These are phyloP conservation scores for Tolypocladium sp. DNA, from an alignment of 2,329 filamentous ascomycete species.

Conservation along the genomic window DNA sequence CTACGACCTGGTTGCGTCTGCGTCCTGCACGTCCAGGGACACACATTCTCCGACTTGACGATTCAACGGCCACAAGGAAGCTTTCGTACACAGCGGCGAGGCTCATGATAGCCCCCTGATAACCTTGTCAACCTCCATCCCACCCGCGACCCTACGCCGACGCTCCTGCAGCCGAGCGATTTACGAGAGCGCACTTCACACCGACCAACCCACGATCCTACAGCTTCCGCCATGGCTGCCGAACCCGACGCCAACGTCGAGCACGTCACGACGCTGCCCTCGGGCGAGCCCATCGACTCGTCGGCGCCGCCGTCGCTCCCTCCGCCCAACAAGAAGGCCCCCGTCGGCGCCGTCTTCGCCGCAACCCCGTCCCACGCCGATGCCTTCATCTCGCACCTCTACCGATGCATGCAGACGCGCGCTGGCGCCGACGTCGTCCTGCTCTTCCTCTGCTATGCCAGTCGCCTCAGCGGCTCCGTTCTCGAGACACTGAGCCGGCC, in stretches of 20 bases:
- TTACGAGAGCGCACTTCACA: background rate
- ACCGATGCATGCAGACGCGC: slow-evolving; percentile 58
- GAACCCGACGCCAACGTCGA: slow-evolving; percentile 3
- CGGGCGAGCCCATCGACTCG: slow-evolving; percentile 5
- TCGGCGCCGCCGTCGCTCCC: slow-evolving; percentile 4
- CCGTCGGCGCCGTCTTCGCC: slow-evolving; percentile 6
- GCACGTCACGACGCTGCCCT: slow-evolving; percentile 7
- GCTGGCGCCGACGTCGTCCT: slow-evolving; percentile 62
- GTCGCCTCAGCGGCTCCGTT: slow-evolving; percentile 43
- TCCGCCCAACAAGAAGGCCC: slow-evolving; percentile 4
- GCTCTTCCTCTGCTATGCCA: slow-evolving; percentile 58
- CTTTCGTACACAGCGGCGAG: background rate
- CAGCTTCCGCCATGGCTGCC: background rate
- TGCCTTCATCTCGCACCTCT: slow-evolving; percentile 44
- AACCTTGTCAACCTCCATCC: background rate
- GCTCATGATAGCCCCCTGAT: background rate
- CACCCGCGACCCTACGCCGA: background rate
- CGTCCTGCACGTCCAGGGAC: background rate
- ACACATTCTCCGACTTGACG: background rate
- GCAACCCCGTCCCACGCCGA: slow-evolving; percentile 27
- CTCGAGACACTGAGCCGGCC: slow-evolving; percentile 46
- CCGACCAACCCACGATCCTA: background rate
- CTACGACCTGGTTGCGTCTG: background rate
- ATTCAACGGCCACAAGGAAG: background rate
- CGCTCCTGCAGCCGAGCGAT: background rate